phyloP scores from a whole-genome alignment of 345 rosid species.

The Hevea brasiliensis region DNA sequence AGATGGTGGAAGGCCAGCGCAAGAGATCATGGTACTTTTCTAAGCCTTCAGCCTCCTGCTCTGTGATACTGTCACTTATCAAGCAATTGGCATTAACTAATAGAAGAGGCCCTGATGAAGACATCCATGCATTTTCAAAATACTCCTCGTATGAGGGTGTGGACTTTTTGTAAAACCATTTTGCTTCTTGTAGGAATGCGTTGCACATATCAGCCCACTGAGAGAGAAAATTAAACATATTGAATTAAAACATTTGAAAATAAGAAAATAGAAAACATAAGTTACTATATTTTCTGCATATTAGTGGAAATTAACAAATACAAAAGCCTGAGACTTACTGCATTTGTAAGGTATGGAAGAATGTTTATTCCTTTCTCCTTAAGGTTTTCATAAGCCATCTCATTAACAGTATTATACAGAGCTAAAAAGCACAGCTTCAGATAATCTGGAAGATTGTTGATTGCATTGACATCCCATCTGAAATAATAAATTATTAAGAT shows the following conservation, averaged over 20 bases:
- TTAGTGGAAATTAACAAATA: too few species aligned
- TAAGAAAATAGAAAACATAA: too few species aligned
- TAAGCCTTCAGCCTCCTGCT: constrained; percentile 21
- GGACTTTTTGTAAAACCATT: constrained; percentile 20
- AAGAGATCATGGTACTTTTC: constrained; percentile 29
- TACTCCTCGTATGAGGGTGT: constrained; percentile 43
- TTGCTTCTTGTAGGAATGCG: too few species aligned
- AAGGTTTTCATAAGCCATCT: constrained; percentile 25
- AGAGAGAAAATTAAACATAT: too few species aligned
- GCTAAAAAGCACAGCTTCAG: constrained; percentile 37
- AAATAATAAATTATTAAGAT: background rate
- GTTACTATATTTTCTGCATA: too few species aligned
- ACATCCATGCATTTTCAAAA: constrained; percentile 35
- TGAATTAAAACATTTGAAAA: too few species aligned
- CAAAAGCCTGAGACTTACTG: constrained; percentile 16
- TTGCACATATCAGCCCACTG: constrained; percentile 50
- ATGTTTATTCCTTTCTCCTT: constrained; percentile 20
- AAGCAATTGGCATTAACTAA: constrained; percentile 31
- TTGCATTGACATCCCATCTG: constrained; percentile 34
- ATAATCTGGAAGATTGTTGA: constrained; percentile 29
- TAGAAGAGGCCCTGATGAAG: constrained; percentile 24
- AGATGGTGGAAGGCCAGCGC: constrained; percentile 36
- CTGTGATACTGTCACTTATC: background rate
- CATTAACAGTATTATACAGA: constrained; percentile 26
- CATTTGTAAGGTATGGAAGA: constrained; percentile 30